Percentiles rank a stretch among this genome's conserved stretches.
Evolutionary conservation across 23 red algal species (phyloP).

Genomic region (Gracilaria domingensis): DNA sequence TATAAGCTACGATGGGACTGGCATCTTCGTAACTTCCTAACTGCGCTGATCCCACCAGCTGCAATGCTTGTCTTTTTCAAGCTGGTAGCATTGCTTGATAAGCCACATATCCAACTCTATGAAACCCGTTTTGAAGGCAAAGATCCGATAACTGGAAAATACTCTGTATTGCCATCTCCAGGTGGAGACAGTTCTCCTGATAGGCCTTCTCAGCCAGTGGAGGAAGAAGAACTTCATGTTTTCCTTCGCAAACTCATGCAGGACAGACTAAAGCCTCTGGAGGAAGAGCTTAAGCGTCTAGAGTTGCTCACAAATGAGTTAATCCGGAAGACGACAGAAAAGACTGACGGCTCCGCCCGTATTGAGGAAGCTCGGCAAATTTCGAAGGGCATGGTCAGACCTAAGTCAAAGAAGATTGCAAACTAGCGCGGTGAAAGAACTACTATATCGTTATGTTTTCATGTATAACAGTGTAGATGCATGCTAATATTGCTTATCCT

Average conservation of each 20-base stretch:
- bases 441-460: too few species aligned
- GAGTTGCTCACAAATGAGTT: neutral
- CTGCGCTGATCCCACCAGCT: conserved; percentile 42
- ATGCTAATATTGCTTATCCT: too few species aligned
- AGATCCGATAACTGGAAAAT: conserved; percentile 24
- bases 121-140: conserved; percentile 12
- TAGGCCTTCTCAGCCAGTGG: neutral
- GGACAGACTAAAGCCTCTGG: neutral
- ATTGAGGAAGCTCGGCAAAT: conserved; percentile 8
- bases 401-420: neutral
- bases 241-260: conserved; percentile 4
- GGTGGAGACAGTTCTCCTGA: neutral
- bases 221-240: conserved; percentile 2
- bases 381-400: conserved; percentile 26
- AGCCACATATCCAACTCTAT: neutral
- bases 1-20: conserved; percentile 55
- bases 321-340: neutral
- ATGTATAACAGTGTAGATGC: too few species aligned
- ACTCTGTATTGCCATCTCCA: neutral
- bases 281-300: conserved; percentile 21
- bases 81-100: neutral
- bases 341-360: neutral
- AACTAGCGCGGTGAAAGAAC: neutral
- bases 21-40: conserved; percentile 67
- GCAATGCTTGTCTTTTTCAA: conserved; percentile 30